These are phyloP conservation scores for Aspergillus quadricinctus DNA, from an alignment of 2,329 filamentous ascomycete species.

Conservation along the genomic window DNA sequence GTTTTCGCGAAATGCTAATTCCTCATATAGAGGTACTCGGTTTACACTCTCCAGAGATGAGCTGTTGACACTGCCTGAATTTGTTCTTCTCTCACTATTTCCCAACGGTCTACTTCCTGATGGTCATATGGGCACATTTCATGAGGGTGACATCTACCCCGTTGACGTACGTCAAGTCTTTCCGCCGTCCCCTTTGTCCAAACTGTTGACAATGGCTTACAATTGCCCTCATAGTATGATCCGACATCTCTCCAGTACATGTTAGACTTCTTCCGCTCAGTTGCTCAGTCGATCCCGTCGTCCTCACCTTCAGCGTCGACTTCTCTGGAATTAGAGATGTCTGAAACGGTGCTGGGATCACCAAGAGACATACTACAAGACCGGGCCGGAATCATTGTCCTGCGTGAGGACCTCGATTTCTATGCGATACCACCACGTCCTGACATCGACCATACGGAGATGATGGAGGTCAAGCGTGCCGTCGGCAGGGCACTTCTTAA, in stretches of 20 bases:
- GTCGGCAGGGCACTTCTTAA: slow-evolving; percentile 79
- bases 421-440: slow-evolving; percentile 86
- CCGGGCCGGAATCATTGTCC: slow-evolving; percentile 90
- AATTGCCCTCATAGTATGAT: slow-evolving; percentile 69
- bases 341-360: slow-evolving; percentile 68
- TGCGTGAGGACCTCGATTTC: slow-evolving; percentile 94
- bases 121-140: slow-evolving; percentile 88
- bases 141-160: slow-evolving; percentile 90
- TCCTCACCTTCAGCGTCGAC: slow-evolving; percentile 63
- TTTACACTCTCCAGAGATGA: slow-evolving; percentile 95
- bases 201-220: slow-evolving; percentile 3
- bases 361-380: slow-evolving; percentile 76
- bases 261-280: slow-evolving; percentile 95
- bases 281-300: slow-evolving; percentile 83
- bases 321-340: slow-evolving; percentile 55
- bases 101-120: slow-evolving; percentile 98
- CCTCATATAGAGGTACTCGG: slow-evolving; percentile 67
- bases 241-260: slow-evolving; percentile 96
- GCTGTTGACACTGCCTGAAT: slow-evolving; percentile 90
- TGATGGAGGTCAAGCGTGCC: slow-evolving; percentile 94
- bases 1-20: slow-evolving; percentile 9
- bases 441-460: slow-evolving; percentile 80
- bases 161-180: slow-evolving; percentile 73
- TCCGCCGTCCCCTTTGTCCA: background rate
- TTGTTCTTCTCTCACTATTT: slow-evolving; percentile 94